Conservation (phyloP, 768 basidiomycete genomes). For the Tylopilus balloui region DNA sequence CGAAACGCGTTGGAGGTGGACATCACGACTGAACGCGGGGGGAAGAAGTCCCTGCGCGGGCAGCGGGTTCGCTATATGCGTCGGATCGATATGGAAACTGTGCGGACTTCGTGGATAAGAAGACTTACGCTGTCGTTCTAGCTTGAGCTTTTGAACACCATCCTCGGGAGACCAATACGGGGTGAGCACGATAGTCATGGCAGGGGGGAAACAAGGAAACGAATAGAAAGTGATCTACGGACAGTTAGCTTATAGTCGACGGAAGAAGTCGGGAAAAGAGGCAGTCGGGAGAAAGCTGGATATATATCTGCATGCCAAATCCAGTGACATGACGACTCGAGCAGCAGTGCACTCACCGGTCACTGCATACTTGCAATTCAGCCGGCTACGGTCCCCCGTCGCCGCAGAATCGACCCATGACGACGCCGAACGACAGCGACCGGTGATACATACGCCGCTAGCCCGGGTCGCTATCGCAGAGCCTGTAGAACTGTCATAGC, state of each 20-base stretch:
- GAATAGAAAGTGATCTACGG: not conserved
- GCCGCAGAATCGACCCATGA: not conserved
- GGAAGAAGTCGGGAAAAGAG: slow-evolving; percentile 9
- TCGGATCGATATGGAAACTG: slow-evolving; percentile 2
- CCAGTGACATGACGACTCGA: not conserved
- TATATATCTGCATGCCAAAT: slow-evolving; percentile 4
- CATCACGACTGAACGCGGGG: slow-evolving; percentile 46
- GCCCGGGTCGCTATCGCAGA: no score
- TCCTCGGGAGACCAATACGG: slow-evolving; percentile 59
- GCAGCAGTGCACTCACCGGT: no score
- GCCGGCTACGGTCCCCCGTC: not conserved
- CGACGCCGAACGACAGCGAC: not conserved
- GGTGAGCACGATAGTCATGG: slow-evolving; percentile 61
- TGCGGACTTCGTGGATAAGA: not conserved
- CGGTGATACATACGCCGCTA: no score
- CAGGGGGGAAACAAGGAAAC: not conserved
- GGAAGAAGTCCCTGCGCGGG: slow-evolving; percentile 58
- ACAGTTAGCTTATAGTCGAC: not conserved
- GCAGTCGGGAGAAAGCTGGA: not conserved
- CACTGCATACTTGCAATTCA: not conserved
- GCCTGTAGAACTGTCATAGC: no score
- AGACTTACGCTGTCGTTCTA: slow-evolving; percentile 48
- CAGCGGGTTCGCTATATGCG: slow-evolving; percentile 35
- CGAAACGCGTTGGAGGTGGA: slow-evolving; percentile 58
- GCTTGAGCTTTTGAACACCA: slow-evolving; percentile 66